Percentiles rank a stretch among this genome's conserved stretches.
Evolutionary conservation across 2,329 filamentous ascomycete genomes (phyloP).

Genomic region (Diplodia sapinea): DNA sequence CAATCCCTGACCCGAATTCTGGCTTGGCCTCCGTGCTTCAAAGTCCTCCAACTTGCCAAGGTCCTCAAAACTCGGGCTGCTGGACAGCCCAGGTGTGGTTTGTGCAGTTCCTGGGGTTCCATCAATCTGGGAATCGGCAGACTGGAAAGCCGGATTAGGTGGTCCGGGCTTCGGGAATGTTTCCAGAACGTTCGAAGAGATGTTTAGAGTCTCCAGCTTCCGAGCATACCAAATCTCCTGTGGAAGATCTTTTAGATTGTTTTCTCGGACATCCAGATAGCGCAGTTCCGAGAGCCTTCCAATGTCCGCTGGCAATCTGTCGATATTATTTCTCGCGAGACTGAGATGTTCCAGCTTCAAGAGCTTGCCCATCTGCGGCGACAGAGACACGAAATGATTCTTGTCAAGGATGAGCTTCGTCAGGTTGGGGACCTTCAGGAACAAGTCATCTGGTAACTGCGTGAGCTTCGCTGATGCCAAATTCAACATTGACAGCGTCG

Average conservation of each 20-base stretch:
- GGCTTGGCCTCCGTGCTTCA: slow-evolving; percentile 76
- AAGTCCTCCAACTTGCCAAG: slow-evolving; percentile 69
- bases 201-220: slow-evolving; percentile 87
- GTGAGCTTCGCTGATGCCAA: slow-evolving; percentile 90
- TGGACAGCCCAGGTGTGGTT: slow-evolving; percentile 49
- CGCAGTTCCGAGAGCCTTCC: slow-evolving; percentile 84
- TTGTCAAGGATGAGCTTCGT: slow-evolving; percentile 89
- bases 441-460: slow-evolving; percentile 83
- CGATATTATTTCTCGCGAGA: slow-evolving; percentile 88
- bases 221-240: slow-evolving; percentile 96
- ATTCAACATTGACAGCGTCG: slow-evolving; percentile 84
- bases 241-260: slow-evolving; percentile 87
- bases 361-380: slow-evolving; percentile 81
- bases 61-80: slow-evolving; percentile 77
- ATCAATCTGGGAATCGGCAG: slow-evolving; percentile 42
- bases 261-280: slow-evolving; percentile 87
- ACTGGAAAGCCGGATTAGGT: slow-evolving; percentile 31
- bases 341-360: slow-evolving; percentile 87
- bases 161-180: slow-evolving; percentile 81
- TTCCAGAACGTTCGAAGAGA: slow-evolving; percentile 91
- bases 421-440: slow-evolving; percentile 83
- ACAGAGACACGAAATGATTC: slow-evolving; percentile 93
- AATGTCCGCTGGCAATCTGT: slow-evolving; percentile 82
- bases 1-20: slow-evolving; percentile 73
- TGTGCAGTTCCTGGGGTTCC: slow-evolving; percentile 46